Base-by-base conservation (phyloP, 1,284 basidiomycete genomes). In the Sporisorium sorghi region DNA sequence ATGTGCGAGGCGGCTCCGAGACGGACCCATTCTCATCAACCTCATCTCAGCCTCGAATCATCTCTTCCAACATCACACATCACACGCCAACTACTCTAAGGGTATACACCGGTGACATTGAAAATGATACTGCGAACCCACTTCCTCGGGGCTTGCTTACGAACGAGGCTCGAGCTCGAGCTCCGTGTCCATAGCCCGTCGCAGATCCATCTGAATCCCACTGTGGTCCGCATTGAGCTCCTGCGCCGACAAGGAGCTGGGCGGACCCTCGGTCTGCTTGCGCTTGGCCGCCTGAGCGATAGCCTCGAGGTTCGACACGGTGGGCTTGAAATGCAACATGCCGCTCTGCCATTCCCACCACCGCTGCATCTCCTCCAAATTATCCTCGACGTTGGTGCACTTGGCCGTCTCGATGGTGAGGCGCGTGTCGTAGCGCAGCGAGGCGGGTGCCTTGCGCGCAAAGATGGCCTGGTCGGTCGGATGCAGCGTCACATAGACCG, bases 301-400 rank as follows among this genome's bases (percentile, higher is more conserved):
- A 1, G 71, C 71, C 9, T 73, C 61, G 14, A 74, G 58, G 23
- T 74, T 74, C 19, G 66, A 70, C 8, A 74, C 66, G n/a, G 72
- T 74, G 0, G 72, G 72, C 56, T 74, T 70, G 56, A 74, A 69
- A 42, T 69, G 66, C 17, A 74, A 49, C 72, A 74, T 62, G 8
- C 66, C 66, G 28, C 66, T 69, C 47, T 69, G 61, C 72, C 72
- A 74, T 37, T 74, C 72, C 72, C 72, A 74, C 72, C 72, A 74
- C 1, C 72, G 58, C 53, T 69, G 66, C 72, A 74, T 74, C 57
- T 74, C 72, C 15, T 66, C 66, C 17, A 74, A 39, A 40, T 74
- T 74, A 63, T 74, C 72, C 32, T 69, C 66, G 15, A 66, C 63
- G 30, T 57, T 63, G 40, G 58, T 56, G 59, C 66, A 70, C n/a